Conservation (phyloP, 768 basidiomycete genomes). For the Filobasidium wieringae region DNA sequence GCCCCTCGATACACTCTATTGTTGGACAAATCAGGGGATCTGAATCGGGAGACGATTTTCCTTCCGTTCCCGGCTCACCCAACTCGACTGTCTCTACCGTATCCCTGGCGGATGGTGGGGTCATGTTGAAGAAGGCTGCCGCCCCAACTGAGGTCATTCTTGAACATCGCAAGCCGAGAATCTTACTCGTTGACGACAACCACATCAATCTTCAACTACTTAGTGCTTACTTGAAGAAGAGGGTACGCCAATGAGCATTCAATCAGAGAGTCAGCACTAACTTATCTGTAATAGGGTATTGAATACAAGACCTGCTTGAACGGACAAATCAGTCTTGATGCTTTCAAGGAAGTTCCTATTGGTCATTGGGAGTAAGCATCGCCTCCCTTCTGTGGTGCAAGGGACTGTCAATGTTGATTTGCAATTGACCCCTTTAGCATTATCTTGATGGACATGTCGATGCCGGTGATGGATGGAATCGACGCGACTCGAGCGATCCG, state of each 20-base stretch:
- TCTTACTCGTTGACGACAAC: slow-evolving; percentile 86
- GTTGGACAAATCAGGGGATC: slow-evolving; percentile 6
- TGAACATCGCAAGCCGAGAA: slow-evolving; percentile 47
- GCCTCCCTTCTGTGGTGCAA: neutral
- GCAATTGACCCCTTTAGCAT: slow-evolving; percentile 45
- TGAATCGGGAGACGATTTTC: slow-evolving; percentile 12
- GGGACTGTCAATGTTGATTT: slow-evolving; percentile 6
- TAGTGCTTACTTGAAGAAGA: slow-evolving; percentile 45
- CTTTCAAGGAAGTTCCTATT: slow-evolving; percentile 49
- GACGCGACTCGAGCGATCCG: slow-evolving; percentile 76
- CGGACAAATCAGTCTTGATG: slow-evolving; percentile 68
- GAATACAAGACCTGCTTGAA: slow-evolving; percentile 70
- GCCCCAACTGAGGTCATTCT: slow-evolving; percentile 43
- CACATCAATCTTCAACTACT: slow-evolving; percentile 68
- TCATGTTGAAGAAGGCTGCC: slow-evolving; percentile 57
- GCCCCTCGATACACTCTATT: neutral
- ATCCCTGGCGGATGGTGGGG: slow-evolving; percentile 45
- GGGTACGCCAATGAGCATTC: slow-evolving; percentile 21
- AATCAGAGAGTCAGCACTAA: neutral
- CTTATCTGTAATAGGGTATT: slow-evolving; percentile 45
- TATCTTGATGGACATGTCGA: slow-evolving; percentile 76
- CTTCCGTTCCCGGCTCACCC: slow-evolving; percentile 32
- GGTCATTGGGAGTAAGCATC: slow-evolving; percentile 75
- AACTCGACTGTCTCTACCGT: slow-evolving; percentile 35
- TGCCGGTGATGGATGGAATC: slow-evolving; percentile 86